These are phyloP conservation scores for Lonicera japonica DNA, from an alignment of 129 eudicot genomes.

Conservation along the genomic window DNA sequence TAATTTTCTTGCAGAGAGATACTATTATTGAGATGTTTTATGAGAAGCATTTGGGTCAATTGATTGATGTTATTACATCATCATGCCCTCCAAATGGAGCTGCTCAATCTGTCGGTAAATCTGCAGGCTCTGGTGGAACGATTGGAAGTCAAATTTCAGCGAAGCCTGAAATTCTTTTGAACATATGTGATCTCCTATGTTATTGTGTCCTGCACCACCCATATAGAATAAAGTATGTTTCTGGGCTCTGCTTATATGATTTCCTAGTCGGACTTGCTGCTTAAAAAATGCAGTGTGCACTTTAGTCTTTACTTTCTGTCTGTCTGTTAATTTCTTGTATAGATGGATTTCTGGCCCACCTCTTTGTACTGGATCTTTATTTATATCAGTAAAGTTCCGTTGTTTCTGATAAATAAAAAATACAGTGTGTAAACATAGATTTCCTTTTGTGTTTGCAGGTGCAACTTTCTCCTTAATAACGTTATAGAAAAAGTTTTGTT, in stretches of 20 bases:
- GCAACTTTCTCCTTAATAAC: slow-evolving; percentile 67
- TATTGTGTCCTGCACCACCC: slow-evolving; percentile 89
- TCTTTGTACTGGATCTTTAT: no score
- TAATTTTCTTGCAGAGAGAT: slow-evolving; percentile 62
- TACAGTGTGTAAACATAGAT: background rate
- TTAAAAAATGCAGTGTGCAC: background rate
- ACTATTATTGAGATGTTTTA: slow-evolving; percentile 69
- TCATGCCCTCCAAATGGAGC: slow-evolving; percentile 44
- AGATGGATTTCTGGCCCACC: no score
- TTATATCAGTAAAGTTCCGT: no score
- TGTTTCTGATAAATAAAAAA: no score
- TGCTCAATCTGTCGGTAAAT: slow-evolving; percentile 21
- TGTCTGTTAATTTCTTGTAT: no score
- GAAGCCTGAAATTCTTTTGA: slow-evolving; percentile 78
- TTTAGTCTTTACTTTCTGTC: no score
- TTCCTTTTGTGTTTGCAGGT: slow-evolving; percentile 41
- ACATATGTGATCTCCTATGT: slow-evolving; percentile 83
- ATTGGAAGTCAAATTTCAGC: slow-evolving; percentile 27
- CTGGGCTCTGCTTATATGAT: slow-evolving; percentile 4
- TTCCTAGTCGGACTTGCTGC: slow-evolving; percentile 2
- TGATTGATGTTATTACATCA: slow-evolving; percentile 72
- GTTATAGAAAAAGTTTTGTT: slow-evolving; percentile 59
- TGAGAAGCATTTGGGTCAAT: slow-evolving; percentile 75
- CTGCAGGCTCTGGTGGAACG: slow-evolving; percentile 29
- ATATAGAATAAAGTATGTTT: slow-evolving; percentile 59